phyloP scores from a whole-genome alignment of 805 yeast species.

The Schizosaccharomyces octosporus region DNA sequence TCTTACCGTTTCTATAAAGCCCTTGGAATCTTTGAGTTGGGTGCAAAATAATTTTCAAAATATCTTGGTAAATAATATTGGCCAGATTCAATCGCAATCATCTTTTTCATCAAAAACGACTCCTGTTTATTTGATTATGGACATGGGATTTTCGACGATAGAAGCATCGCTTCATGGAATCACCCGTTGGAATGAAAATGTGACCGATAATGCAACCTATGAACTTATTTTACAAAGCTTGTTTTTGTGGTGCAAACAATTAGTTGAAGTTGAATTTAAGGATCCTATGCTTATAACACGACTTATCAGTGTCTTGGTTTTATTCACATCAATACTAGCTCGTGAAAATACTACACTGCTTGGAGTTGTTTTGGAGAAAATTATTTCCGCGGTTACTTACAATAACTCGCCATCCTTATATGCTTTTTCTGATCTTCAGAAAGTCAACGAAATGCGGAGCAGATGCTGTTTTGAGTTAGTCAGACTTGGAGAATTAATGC shows the following conservation, averaged over 20 bases:
- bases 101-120: slow-evolving; percentile 17
- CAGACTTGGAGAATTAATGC: slow-evolving; percentile 82
- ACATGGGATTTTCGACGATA: slow-evolving; percentile 60
- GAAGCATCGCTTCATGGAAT: slow-evolving; percentile 83
- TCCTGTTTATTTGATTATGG: slow-evolving; percentile 43
- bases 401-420: background rate
- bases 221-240: slow-evolving; percentile 33
- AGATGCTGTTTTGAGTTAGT: slow-evolving; percentile 88
- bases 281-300: slow-evolving; percentile 66
- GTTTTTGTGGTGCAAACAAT: slow-evolving; percentile 26
- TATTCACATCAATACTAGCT: slow-evolving; percentile 72
- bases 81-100: background rate
- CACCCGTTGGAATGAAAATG: slow-evolving; percentile 41
- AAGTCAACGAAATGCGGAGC: slow-evolving; percentile 61
- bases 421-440: slow-evolving; percentile 37
- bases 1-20: slow-evolving; percentile 61
- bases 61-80: slow-evolving; percentile 15
- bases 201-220: slow-evolving; percentile 25
- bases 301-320: slow-evolving; percentile 76
- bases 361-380: slow-evolving; percentile 66
- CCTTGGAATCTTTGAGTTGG: slow-evolving; percentile 65
- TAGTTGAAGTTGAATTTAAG: slow-evolving; percentile 47
- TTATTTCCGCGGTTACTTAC: slow-evolving; percentile 61
- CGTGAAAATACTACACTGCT: slow-evolving; percentile 38
- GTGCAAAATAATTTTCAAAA: slow-evolving; percentile 42